These are phyloP conservation scores for Lyophyllum decastes DNA, from an alignment of 768 basidiomycete genomes.

Conservation along the genomic window DNA sequence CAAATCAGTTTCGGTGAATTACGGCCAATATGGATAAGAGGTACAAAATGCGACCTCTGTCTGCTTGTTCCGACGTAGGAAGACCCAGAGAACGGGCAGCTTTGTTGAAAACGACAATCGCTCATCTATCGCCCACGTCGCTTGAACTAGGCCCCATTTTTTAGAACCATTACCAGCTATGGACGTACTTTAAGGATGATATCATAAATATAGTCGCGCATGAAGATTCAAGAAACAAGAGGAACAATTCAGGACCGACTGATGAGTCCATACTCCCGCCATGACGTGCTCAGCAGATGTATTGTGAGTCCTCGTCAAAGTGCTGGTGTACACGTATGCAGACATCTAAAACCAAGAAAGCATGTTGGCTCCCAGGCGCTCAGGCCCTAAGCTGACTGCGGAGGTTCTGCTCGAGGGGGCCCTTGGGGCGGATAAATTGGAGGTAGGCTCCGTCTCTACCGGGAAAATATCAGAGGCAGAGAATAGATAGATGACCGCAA, in stretches of 20 bases:
- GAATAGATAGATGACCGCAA: not conserved
- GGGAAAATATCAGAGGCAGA: not conserved
- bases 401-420: slow-evolving; percentile 83
- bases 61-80: too few species aligned
- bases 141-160: slow-evolving; percentile 75
- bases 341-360: slow-evolving; percentile 12
- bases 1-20: too few species aligned
- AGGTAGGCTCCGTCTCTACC: slow-evolving; percentile 92
- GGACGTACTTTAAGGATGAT: slow-evolving; percentile 49
- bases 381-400: slow-evolving; percentile 80
- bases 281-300: too few species aligned
- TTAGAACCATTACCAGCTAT: slow-evolving; percentile 72
- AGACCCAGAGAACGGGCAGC: not conserved
- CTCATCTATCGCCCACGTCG: not conserved
- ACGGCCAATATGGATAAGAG: too few species aligned
- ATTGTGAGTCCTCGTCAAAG: too few species aligned
- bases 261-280: too few species aligned
- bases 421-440: slow-evolving; percentile 89
- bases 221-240: slow-evolving; percentile 27
- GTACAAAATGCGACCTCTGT: too few species aligned
- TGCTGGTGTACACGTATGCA: too few species aligned
- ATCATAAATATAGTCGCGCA: slow-evolving; percentile 80
- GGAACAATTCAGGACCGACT: too few species aligned
- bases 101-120: not conserved
- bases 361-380: slow-evolving; percentile 9